Conservation (phyloP, 2,329 filamentous ascomycete genomes). For the Diaporthe citri region DNA sequence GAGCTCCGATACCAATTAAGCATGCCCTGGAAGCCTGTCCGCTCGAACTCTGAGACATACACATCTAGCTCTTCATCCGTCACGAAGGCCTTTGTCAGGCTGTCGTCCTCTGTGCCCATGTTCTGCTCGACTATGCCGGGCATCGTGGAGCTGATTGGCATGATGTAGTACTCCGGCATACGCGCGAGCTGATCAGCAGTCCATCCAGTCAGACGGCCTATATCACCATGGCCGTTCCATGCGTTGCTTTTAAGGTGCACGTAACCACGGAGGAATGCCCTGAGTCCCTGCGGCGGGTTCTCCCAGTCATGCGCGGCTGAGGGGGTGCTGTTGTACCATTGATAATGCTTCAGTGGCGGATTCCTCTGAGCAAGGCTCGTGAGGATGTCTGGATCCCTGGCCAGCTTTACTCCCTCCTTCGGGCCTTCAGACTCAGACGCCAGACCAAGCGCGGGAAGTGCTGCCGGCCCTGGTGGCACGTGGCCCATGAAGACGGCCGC, state of each 20-base stretch:
- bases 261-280: slow-evolving; percentile 74
- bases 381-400: slow-evolving; percentile 60
- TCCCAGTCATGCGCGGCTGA: slow-evolving; percentile 62
- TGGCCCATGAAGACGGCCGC: slow-evolving; percentile 73
- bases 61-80: slow-evolving; percentile 67
- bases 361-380: slow-evolving; percentile 64
- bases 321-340: slow-evolving; percentile 72
- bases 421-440: not conserved
- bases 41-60: slow-evolving; percentile 70
- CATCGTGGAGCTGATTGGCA: slow-evolving; percentile 70
- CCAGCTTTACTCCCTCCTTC: not conserved
- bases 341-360: slow-evolving; percentile 76
- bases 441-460: not conserved
- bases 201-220: slow-evolving; percentile 67
- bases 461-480: slow-evolving; percentile 68
- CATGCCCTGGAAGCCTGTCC: slow-evolving; percentile 74
- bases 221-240: slow-evolving; percentile 65
- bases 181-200: slow-evolving; percentile 67
- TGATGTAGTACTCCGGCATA: slow-evolving; percentile 78
- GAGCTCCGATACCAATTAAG: slow-evolving; percentile 76
- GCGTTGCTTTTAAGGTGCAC: slow-evolving; percentile 76
- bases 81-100: slow-evolving; percentile 65
- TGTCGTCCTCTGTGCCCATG: slow-evolving; percentile 65
- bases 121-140: slow-evolving; percentile 66
- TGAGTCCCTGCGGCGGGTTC: slow-evolving; percentile 54